phyloP scores from a whole-genome alignment of 371 early-diverging fungal species.

The Rhizomucor pusillus region DNA sequence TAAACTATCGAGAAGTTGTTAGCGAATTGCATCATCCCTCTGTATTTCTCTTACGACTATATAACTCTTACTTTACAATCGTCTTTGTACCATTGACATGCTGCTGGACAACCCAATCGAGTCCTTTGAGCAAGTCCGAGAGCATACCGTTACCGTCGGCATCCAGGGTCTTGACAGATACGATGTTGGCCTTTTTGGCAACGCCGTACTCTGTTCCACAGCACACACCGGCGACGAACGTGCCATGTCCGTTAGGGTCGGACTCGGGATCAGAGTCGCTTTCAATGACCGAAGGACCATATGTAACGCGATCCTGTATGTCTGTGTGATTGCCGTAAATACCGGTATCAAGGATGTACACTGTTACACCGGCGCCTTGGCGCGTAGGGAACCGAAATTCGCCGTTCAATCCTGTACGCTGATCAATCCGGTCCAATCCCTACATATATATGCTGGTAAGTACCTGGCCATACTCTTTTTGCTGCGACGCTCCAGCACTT shows the following conservation, averaged over 20 bases:
- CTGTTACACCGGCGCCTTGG: constrained; percentile 31
- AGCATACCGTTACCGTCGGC: constrained; percentile 49
- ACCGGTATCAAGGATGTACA: constrained; percentile 42
- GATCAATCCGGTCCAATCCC: constrained; percentile 47
- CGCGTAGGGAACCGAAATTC: constrained; percentile 33
- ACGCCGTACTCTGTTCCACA: constrained; percentile 63
- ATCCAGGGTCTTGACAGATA: constrained; percentile 64
- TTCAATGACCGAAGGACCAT: constrained; percentile 25
- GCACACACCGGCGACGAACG: constrained; percentile 65
- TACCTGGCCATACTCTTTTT: neutral
- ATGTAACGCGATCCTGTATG: constrained; percentile 26
- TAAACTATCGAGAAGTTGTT: constrained; percentile 25
- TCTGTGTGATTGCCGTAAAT: constrained; percentile 29
- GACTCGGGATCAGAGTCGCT: neutral
- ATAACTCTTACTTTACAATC: constrained; percentile 36
- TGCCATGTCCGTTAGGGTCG: constrained; percentile 47
- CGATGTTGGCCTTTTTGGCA: constrained; percentile 56
- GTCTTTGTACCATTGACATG: constrained; percentile 28
- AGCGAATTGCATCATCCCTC: no score
- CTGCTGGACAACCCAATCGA: constrained; percentile 57
- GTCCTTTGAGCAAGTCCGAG: constrained; percentile 61
- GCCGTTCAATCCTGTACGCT: constrained; percentile 35
- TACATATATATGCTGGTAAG: constrained; percentile 1
- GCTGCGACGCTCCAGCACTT: neutral
- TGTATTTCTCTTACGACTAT: no score